Conservation (phyloP, 768 basidiomycete species). For the Leccinum barrowsii region DNA sequence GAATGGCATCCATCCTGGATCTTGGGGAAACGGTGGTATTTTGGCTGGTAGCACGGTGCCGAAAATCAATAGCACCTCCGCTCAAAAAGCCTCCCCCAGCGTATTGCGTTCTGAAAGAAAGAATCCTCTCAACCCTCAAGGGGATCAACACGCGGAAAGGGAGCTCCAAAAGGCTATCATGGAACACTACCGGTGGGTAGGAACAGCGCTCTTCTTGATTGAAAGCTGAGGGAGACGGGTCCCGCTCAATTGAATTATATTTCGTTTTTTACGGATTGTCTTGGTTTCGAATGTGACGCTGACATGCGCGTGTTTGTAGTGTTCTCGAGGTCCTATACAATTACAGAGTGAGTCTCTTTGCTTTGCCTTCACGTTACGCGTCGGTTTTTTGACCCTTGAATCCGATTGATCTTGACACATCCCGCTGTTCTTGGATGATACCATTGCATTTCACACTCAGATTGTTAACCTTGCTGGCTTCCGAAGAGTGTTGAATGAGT, state of each 20-base stretch:
- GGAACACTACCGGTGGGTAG: slow-evolving; percentile 71
- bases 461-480: slow-evolving; percentile 89
- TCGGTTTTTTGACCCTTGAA: neutral
- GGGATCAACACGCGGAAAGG: slow-evolving; percentile 78
- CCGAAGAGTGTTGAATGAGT: slow-evolving; percentile 81
- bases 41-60: neutral
- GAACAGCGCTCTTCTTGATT: neutral
- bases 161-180: slow-evolving; percentile 76
- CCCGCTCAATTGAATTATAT: neutral
- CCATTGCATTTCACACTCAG: slow-evolving; percentile 32
- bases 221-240: neutral
- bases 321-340: slow-evolving; percentile 78
- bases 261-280: neutral
- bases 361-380: neutral
- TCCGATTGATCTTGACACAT: neutral
- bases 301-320: slow-evolving; percentile 33
- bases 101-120: neutral
- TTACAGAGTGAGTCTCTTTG: slow-evolving; percentile 56
- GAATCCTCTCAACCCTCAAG: slow-evolving; percentile 56
- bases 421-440: neutral
- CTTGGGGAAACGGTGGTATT: neutral
- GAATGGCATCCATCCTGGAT: neutral
- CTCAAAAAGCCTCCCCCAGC: neutral
- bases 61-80: neutral
- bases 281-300: slow-evolving; percentile 1